phyloP scores from a whole-genome alignment of 2,329 filamentous ascomycete species.

The Microdochium bolleyi region DNA sequence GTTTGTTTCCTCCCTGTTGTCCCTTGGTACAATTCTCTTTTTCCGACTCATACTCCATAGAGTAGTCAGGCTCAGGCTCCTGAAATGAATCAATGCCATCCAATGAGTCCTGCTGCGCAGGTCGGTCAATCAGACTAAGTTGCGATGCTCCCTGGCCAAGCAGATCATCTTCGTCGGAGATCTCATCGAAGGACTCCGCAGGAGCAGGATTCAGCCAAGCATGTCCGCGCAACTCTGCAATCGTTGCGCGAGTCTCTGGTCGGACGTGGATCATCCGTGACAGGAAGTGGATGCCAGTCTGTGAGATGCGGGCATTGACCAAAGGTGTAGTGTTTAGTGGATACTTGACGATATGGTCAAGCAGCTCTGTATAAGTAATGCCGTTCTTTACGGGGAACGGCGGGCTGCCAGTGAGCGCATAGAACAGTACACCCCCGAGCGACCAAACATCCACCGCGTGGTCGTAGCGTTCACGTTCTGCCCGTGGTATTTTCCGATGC shows the following conservation, averaged over 20 bases:
- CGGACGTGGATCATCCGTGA: conserved; percentile 73
- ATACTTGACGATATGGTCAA: conserved; percentile 79
- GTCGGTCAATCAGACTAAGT: conserved; percentile 49
- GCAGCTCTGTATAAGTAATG: conserved; percentile 68
- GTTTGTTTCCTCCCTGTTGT: conserved; percentile 22
- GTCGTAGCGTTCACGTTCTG: conserved; percentile 62
- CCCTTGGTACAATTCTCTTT: conserved; percentile 65
- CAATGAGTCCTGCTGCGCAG: conserved; percentile 15
- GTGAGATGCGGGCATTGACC: conserved; percentile 48
- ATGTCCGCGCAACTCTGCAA: conserved; percentile 61
- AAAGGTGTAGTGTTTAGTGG: conserved; percentile 61
- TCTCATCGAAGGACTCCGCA: conserved; percentile 49
- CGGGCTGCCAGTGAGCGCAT: conserved; percentile 68
- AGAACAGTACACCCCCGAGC: conserved; percentile 85
- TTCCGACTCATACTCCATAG: conserved; percentile 60
- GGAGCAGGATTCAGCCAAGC: conserved; percentile 58
- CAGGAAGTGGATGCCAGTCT: conserved; percentile 65
- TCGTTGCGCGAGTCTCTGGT: conserved; percentile 67
- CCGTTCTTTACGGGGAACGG: conserved; percentile 76
- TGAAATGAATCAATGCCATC: conserved; percentile 15
- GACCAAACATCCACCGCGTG: conserved; percentile 97
- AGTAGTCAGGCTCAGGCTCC: conserved; percentile 29
- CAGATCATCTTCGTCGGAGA: conserved; percentile 55
- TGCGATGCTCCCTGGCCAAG: conserved; percentile 54
- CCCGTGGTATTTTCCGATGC: conserved; percentile 53